Conservation (phyloP, 1,139 yeast genomes). For the Geotrichum fermentans region DNA sequence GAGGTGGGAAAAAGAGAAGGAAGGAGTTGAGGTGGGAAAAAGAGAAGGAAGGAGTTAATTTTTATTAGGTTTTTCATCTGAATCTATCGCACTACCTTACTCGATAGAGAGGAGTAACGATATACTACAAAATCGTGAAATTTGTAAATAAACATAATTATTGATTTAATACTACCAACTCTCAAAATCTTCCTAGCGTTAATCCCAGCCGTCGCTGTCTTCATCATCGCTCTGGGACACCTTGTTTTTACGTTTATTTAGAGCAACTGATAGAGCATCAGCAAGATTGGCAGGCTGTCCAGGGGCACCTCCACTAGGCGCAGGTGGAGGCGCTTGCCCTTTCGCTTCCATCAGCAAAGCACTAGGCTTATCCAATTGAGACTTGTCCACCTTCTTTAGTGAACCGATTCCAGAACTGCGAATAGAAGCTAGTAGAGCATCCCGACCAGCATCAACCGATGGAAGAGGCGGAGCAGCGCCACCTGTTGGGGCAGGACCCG, state of each 20-base stretch:
- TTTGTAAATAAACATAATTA: too few species aligned
- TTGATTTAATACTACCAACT: neutral
- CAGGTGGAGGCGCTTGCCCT: conserved; percentile 47
- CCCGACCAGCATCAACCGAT: conserved; percentile 57
- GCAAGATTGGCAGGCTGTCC: conserved; percentile 62
- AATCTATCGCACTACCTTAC: too few species aligned
- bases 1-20: too few species aligned
- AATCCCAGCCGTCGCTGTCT: conserved; percentile 66
- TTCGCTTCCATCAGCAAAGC: conserved; percentile 65
- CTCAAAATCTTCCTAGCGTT: neutral
- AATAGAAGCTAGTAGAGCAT: conserved; percentile 82
- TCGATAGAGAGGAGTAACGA: too few species aligned
- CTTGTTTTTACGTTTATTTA: conserved; percentile 73
- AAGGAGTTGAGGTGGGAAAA: too few species aligned
- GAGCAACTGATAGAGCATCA: conserved; percentile 83
- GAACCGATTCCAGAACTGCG: conserved; percentile 62
- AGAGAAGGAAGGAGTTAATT: too few species aligned
- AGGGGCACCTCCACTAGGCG: conserved; percentile 29
- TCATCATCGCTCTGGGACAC: conserved; percentile 85
- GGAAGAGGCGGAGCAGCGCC: conserved; percentile 36
- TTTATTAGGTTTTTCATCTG: too few species aligned
- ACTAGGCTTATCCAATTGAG: conserved; percentile 75
- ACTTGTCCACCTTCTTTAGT: conserved; percentile 56
- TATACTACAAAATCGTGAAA: neutral
- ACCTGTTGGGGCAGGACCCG: conserved; percentile 35